phyloP scores from a whole-genome alignment of 768 basidiomycete species.

The Vararia minispora region DNA sequence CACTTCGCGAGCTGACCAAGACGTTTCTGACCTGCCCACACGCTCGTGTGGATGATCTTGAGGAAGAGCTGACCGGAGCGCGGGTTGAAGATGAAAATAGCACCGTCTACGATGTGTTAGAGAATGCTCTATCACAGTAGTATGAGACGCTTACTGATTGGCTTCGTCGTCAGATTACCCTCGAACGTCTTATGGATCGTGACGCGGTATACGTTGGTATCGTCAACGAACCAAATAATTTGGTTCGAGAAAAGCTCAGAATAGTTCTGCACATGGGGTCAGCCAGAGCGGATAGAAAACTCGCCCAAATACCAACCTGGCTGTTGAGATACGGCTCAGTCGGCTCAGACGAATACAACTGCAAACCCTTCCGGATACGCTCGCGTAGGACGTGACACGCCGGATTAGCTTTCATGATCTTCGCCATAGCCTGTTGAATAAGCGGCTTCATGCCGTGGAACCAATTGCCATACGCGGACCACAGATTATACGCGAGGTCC shows the following conservation, averaged over 20 bases:
- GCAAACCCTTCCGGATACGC: constrained; percentile 96
- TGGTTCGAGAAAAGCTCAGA: constrained; percentile 97
- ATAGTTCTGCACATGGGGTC: constrained; percentile 45
- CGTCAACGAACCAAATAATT: constrained; percentile 99
- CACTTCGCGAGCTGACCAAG: constrained; percentile 98
- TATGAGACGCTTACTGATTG: constrained; percentile 60
- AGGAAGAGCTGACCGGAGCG: constrained; percentile 96
- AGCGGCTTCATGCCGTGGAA: constrained; percentile 98
- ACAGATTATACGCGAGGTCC: constrained; percentile 96
- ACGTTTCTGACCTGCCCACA: constrained; percentile 99
- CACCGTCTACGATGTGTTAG: constrained; percentile 48
- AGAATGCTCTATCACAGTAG: not conserved
- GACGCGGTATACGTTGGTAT: constrained; percentile 99
- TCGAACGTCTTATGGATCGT: constrained; percentile 99
- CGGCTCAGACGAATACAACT: constrained; percentile 97
- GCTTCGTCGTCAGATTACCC: constrained; percentile 98
- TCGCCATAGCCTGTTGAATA: constrained; percentile 97
- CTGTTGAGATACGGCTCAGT: constrained; percentile 99
- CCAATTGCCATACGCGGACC: constrained; percentile 99
- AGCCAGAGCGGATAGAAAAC: constrained; percentile 6
- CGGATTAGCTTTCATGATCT: constrained; percentile 99
- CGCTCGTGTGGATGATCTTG: constrained; percentile 99
- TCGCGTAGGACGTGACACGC: constrained; percentile 95
- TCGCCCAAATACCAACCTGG: constrained; percentile 35
- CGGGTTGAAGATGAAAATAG: constrained; percentile 99